Conservation (phyloP, 225 moss, liverwort and hornwort genomes). For the Climacium dendroides region DNA sequence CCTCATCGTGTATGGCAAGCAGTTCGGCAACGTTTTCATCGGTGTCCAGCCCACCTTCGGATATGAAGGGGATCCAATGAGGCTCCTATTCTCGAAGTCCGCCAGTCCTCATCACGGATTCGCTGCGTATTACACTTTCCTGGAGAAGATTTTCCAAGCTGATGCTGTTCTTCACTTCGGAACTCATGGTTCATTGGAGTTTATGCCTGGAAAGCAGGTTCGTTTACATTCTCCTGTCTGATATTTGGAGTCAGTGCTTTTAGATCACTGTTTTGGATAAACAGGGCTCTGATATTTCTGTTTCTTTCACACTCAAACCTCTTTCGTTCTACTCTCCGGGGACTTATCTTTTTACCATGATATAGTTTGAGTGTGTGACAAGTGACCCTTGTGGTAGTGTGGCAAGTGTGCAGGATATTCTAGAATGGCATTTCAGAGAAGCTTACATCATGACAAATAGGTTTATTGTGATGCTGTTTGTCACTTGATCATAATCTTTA, state of each 20-base stretch:
- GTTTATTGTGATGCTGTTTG: background rate
- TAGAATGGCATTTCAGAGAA: background rate
- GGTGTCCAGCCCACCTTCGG: slow-evolving; percentile 98
- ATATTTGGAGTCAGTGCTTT: background rate
- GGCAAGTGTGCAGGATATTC: background rate
- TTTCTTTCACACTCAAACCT: background rate
- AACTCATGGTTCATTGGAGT: slow-evolving; percentile 92
- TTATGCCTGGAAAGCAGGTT: slow-evolving; percentile 98
- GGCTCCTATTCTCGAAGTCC: slow-evolving; percentile 88
- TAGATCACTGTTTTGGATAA: background rate
- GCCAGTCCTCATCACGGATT: slow-evolving; percentile 98
- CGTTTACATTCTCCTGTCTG: background rate
- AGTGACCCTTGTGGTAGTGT: background rate
- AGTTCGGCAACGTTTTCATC: slow-evolving; percentile 89
- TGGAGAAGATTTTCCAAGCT: slow-evolving; percentile 81
- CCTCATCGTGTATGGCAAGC: slow-evolving; percentile 80
- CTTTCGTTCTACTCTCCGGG: no score
- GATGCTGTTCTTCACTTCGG: slow-evolving; percentile 96
- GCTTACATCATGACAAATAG: background rate
- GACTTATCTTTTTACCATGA: background rate
- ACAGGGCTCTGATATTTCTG: background rate
- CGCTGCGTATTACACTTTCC: slow-evolving; percentile 88
- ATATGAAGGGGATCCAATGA: slow-evolving; percentile 98
- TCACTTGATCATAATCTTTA: background rate
- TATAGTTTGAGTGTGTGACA: background rate